Conservation (phyloP, 2,329 filamentous ascomycete genomes). For the Fusarium sp. region DNA sequence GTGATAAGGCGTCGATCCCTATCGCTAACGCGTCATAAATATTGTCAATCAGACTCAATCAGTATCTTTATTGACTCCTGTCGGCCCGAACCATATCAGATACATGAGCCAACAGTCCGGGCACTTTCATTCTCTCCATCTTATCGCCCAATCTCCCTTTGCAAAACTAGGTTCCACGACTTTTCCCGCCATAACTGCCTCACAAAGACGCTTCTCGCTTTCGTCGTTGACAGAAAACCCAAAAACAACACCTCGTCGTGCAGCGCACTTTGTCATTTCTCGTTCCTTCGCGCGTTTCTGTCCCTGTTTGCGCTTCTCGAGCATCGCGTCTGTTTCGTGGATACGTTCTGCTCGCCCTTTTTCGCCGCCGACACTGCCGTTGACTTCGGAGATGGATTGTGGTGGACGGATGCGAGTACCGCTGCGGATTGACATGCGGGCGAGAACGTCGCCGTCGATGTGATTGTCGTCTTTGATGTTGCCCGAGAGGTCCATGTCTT, state of each 20-base stretch:
- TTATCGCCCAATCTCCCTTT: conserved; percentile 69
- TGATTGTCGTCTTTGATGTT: conserved; percentile 1
- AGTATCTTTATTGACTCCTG: background rate
- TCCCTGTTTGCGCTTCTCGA: conserved; percentile 61
- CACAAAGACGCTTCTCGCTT: conserved; percentile 58
- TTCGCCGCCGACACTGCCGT: conserved; percentile 67
- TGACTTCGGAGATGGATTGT: conserved; percentile 61
- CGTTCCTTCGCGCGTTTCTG: conserved; percentile 58
- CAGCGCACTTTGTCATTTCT: conserved; percentile 72
- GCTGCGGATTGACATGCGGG: conserved; percentile 52
- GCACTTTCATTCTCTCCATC: conserved; percentile 61
- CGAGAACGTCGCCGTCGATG: conserved; percentile 56
- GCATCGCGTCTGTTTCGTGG: conserved; percentile 63
- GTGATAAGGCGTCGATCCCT: background rate
- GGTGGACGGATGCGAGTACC: conserved; percentile 52
- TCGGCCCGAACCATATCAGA: conserved; percentile 3
- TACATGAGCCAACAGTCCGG: background rate
- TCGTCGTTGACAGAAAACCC: conserved; percentile 53
- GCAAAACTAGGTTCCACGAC: conserved; percentile 71
- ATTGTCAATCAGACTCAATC: background rate
- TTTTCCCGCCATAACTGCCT: conserved; percentile 68
- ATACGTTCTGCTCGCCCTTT: conserved; percentile 65
- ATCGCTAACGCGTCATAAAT: background rate
- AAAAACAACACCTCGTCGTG: conserved; percentile 69
- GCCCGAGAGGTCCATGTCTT: background rate